phyloP scores from a whole-genome alignment of 192 early-diverging fungal species.

The Funneliformis geosporum region DNA sequence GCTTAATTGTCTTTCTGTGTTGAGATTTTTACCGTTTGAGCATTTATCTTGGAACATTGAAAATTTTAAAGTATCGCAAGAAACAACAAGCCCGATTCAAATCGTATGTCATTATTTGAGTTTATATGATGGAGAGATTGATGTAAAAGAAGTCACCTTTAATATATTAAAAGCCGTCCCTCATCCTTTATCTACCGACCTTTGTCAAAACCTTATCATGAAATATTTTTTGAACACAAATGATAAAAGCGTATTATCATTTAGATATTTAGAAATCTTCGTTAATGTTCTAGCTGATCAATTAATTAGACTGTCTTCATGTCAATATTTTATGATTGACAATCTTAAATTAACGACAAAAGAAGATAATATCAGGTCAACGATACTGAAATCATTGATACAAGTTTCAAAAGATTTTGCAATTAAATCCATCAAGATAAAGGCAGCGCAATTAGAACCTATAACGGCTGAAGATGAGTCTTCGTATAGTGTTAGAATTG shows the following conservation, averaged over 20 bases:
- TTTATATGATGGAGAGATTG: neutral
- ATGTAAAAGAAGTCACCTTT: constrained; percentile 4
- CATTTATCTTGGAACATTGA: constrained; percentile 30
- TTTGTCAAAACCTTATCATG: constrained; percentile 4
- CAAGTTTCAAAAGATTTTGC: constrained; percentile 15
- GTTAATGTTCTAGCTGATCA: constrained; percentile 24
- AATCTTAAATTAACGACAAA: neutral
- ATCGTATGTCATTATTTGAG: constrained; percentile 17
- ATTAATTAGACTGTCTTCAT: constrained; percentile 20
- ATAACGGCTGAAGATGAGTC: neutral
- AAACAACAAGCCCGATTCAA: constrained; percentile 21
- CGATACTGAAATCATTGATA: constrained; percentile 4
- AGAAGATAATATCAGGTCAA: constrained; percentile 9
- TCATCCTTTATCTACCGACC: neutral
- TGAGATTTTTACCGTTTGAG: neutral
- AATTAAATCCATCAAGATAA: neutral
- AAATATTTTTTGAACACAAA: constrained; percentile 11
- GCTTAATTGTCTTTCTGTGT: neutral
- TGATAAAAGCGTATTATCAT: neutral
- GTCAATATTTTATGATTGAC: neutral
- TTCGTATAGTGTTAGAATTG: neutral
- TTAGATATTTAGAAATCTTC: constrained; percentile 22
- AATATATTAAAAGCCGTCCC: neutral
- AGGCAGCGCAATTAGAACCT: neutral
- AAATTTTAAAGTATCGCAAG: constrained; percentile 1